phyloP scores from a whole-genome alignment of 2,329 filamentous ascomycete genomes.

The Colletotrichum graminicola region DNA sequence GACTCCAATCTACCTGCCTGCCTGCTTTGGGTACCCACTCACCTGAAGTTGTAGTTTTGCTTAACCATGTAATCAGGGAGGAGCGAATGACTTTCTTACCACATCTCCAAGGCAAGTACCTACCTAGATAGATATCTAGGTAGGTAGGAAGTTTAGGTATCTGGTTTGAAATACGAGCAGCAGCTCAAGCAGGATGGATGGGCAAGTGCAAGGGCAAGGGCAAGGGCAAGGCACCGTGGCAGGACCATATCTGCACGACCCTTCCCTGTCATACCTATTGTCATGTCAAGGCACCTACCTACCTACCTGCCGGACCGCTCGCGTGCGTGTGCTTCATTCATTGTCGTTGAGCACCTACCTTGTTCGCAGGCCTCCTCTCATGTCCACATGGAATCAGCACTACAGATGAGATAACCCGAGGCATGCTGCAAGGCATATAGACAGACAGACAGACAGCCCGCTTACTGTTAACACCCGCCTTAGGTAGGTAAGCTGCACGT shows the following conservation, averaged over 20 bases:
- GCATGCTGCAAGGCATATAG: slow-evolving; percentile 26
- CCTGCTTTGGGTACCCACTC: not conserved
- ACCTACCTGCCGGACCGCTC: slow-evolving; percentile 15
- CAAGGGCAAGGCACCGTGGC: not conserved
- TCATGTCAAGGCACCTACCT: slow-evolving; percentile 17
- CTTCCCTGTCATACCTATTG: slow-evolving; percentile 18
- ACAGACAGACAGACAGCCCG: not conserved
- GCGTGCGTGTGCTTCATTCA: not conserved
- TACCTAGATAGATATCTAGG: not conserved
- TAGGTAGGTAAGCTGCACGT: not conserved
- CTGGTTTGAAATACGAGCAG: not conserved
- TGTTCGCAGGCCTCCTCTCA: slow-evolving; percentile 18
- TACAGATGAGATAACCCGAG: slow-evolving; percentile 2
- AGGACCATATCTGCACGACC: slow-evolving; percentile 2
- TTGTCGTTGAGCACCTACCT: slow-evolving; percentile 8
- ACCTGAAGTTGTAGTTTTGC: not conserved
- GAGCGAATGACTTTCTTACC: slow-evolving; percentile 4
- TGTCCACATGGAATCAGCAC: slow-evolving; percentile 8
- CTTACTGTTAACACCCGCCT: not conserved
- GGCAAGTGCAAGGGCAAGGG: too few relatives aligned
- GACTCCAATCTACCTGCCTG: not conserved
- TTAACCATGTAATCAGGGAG: not conserved
- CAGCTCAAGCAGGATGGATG: not conserved
- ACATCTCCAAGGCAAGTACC: not conserved
- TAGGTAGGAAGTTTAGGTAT: too few relatives aligned